Conservation (phyloP, 192 early-diverging fungal genomes). For the Linnemannia elongata region DNA sequence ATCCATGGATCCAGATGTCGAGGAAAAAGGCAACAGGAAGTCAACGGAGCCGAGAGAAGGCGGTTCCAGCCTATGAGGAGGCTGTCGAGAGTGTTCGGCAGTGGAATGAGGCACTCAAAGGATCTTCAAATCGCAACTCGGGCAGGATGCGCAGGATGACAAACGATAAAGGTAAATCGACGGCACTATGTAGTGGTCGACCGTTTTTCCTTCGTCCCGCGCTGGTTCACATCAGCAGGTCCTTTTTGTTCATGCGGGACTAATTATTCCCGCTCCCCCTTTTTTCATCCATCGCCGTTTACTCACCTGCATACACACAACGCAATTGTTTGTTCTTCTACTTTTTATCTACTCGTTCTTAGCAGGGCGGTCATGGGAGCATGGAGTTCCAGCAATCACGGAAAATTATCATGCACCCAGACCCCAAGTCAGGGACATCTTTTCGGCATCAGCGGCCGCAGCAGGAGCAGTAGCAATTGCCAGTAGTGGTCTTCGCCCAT, state of each 20-base stretch:
- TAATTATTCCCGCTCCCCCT: background rate
- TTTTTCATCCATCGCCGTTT: background rate
- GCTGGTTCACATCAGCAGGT: background rate
- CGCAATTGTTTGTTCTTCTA: background rate
- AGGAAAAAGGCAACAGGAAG: conserved; percentile 50
- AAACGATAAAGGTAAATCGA: conserved; percentile 19
- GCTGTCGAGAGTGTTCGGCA: conserved; percentile 56
- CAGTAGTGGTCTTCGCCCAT: background rate
- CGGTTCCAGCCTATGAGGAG: conserved; percentile 52
- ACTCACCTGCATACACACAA: background rate
- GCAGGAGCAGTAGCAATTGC: conserved; percentile 3
- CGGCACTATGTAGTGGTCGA: background rate
- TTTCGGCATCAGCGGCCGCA: conserved; percentile 15
- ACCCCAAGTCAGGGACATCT: conserved; percentile 12
- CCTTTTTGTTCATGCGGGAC: background rate
- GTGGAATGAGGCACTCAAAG: conserved; percentile 57
- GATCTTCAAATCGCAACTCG: conserved; percentile 33
- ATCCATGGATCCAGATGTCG: conserved; percentile 72
- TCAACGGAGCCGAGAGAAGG: conserved; percentile 39
- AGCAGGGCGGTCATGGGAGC: conserved; percentile 23
- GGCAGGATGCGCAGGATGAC: conserved; percentile 28
- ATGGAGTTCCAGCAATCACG: conserved; percentile 23
- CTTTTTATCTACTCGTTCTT: background rate
- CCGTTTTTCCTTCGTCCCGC: background rate
- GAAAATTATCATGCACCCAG: conserved; percentile 28